Conservation (phyloP, 768 basidiomycete species). For the Rhodosporidiobolus odoratus region DNA sequence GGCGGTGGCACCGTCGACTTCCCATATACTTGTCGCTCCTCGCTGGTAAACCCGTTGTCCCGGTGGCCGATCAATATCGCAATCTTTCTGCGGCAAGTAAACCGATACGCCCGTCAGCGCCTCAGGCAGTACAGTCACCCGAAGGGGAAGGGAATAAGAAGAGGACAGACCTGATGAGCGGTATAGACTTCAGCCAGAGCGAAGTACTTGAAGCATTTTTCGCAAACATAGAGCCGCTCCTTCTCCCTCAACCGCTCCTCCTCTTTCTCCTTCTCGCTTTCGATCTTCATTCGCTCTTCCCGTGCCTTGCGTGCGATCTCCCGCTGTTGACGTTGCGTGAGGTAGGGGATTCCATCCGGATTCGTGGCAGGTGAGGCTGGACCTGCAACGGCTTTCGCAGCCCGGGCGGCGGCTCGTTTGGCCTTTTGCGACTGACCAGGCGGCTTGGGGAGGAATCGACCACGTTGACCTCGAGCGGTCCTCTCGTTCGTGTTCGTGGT, state of each 20-base stretch:
- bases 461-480: constrained; percentile 7
- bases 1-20: constrained; percentile 80
- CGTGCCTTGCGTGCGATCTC: constrained; percentile 21
- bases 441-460: constrained; percentile 29
- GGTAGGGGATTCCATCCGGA: not conserved
- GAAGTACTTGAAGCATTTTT: constrained; percentile 97
- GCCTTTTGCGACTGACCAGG: constrained; percentile 25
- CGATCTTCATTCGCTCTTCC: constrained; percentile 9
- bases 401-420: constrained; percentile 7
- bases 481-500: not conserved
- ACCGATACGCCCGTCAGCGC: not conserved
- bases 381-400: not conserved
- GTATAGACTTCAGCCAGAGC: constrained; percentile 62
- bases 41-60: constrained; percentile 84
- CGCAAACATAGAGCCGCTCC: constrained; percentile 68
- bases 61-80: constrained; percentile 67
- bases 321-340: constrained; percentile 26
- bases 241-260: not conserved
- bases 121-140: constrained; percentile 19
- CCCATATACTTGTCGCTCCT: constrained; percentile 86
- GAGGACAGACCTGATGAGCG: constrained; percentile 57
- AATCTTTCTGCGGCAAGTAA: constrained; percentile 55
- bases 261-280: not conserved
- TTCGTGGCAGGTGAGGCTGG: not conserved
- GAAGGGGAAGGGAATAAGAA: not conserved